Evolutionary conservation across 805 yeast species (phyloP), one percentile per base, ranked within the genome.

Genomic region (Jamesozyma rosinii): DNA sequence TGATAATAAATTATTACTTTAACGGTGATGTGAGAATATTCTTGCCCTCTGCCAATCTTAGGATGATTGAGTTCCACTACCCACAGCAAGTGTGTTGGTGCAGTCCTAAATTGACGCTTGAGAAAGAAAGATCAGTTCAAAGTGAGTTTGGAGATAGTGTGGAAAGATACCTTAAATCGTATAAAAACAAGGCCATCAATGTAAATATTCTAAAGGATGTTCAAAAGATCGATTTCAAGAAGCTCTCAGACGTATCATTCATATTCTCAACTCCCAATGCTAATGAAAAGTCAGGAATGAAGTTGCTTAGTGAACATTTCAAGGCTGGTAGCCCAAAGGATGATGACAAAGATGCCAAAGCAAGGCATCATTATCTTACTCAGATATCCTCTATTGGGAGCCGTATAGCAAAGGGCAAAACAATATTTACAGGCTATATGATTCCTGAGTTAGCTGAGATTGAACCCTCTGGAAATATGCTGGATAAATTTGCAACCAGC

Each of bases 61-160:
- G 80, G 0, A 57, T 58, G 30, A 54, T 70, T 0, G 89, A 82
- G 57, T 71, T 76, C 40, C 63, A 64, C 4, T 69, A 70, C 1
- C 76, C 81, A 44, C 80, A 83, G 5, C 87, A 81, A 53, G 77
- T 79, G 69, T 63, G 74, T 27, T 81, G 88, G 88, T 59, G 69
- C 29, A 73, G 83, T 6, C 85, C 83, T 1, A 53, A 58, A 20
- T 45, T 70, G 13, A 48, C 36, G 21, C 37, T 41, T 13, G 41
- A 45, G 1, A 8, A 15, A 13, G 20, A 4, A 2, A 30, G 41
- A 17, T 26, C 24, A 5, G 21, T 10, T 37, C n/a, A 18, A 24
- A 18, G 13, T 34, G 4, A 3, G 49, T 81, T 81, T 56, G 67
- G 75, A 46, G 51, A 40, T 3, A 75, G 72, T 48, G 57, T 81